Evolutionary conservation across 148 eudicot genomes (phyloP), one percentile per base, ranked within the genome.

Genomic region (Cornus suecica): DNA sequence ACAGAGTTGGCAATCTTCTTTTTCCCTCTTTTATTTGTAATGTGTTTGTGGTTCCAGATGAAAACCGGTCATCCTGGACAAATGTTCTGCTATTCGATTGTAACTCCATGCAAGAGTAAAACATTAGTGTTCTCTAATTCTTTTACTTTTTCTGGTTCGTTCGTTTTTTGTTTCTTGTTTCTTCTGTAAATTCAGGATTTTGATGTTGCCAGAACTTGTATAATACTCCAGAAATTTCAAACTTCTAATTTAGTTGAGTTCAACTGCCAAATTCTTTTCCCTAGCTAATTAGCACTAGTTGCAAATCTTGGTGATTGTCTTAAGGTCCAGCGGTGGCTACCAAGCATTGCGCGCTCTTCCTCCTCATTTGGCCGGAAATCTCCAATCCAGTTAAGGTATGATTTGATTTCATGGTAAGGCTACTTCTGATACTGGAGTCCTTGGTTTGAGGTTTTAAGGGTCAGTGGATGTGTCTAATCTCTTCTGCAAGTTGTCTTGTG

Each of bases 11-110:
- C 41, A 31, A 23, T 11, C 75, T 60, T 20, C 20, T 20, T 58
- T 20, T 58, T 25, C 24, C 62, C 24, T 20, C 7, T 4, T n/a
- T 58, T 22, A 22, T 18, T 18, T 22, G 9, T 10, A 25, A 54
- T 54, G 16, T 6, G 66, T 72, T 72, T 58, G 62, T 58, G 25
- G 25, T 58, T 72, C 26, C 26, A 31, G 48, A 20, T 41, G 41
- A 60, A n/a, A 32, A 26, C 75, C 15, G 37, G 32, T 32, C 60
- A 60, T 20, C 51, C 28, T 13, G n/a, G 45, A 70, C 82, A 72
- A 3, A 58, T 58, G 22, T 14, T 2, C 62, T 8, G 3, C 0
- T n/a, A 22, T 58, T n/a, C 62, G 22, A 58, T 58, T 58, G 62
- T 58, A 14, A 20, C 24, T 58, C 4, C 25, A 20, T 25, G 24